Percentiles rank a stretch among this genome's conserved stretches.
These are phyloP conservation scores for Crataegus laevigata DNA, from an alignment of 306 rosid genomes.

Conservation along the genomic window DNA sequence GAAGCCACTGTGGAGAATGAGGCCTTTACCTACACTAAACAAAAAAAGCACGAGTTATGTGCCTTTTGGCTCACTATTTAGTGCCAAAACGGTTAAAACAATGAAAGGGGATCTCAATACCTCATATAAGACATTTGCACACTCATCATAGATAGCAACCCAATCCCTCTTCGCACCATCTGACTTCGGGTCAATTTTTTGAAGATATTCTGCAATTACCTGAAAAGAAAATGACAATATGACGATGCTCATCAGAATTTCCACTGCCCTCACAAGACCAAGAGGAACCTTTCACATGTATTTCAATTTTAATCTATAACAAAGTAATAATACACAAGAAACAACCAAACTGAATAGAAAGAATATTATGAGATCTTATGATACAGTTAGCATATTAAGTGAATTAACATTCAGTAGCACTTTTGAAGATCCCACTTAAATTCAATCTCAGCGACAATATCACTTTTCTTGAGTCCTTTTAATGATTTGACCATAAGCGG, in stretches of 20 bases:
- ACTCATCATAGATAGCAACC: slow-evolving; percentile 99
- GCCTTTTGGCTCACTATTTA: background rate
- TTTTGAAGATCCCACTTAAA: no score
- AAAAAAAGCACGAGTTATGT: background rate
- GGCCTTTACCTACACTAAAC: background rate
- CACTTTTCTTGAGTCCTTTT: no score
- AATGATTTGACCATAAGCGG: no score
- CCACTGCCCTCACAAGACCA: background rate
- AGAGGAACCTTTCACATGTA: background rate
- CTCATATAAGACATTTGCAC: slow-evolving; percentile 93
- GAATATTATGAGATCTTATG: background rate
- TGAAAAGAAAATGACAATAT: slow-evolving; percentile 26
- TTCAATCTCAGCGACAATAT: no score
- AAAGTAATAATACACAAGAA: background rate
- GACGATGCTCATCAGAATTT: background rate
- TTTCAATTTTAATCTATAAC: background rate
- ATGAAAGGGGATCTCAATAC: slow-evolving; percentile 28
- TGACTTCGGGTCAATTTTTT: slow-evolving; percentile 93
- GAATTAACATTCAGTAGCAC: background rate
- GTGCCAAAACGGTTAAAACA: background rate
- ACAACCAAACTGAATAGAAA: background rate
- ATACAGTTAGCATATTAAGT: background rate
- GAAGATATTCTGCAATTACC: slow-evolving; percentile 98
- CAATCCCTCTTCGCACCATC: slow-evolving; percentile 99
- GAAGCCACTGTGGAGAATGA: background rate